Evolutionary conservation across 2,329 filamentous ascomycete genomes (phyloP), one percentile per base, ranked within the genome.

Genomic region (Bisporella sp.): DNA sequence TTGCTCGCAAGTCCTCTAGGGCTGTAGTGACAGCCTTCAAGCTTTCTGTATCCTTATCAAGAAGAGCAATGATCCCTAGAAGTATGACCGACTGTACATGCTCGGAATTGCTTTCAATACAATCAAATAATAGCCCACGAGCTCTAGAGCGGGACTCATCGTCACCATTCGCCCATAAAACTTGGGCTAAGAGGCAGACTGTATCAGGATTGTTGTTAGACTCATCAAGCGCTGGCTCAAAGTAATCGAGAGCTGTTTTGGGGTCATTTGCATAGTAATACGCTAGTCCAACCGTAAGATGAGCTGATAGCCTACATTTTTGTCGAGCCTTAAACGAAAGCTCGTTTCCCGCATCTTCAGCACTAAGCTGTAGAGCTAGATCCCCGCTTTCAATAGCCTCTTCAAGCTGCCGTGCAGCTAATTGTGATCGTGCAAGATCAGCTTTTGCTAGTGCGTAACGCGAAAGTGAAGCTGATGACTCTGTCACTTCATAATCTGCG

Each of bases 101-200:
- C 1, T 83, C 79, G 0, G 88, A 81, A 46, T 86, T 72, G 46
- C 74, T 77, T 59, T 91, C 88, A 9, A 96, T 84, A 35, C 87
- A 84, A 11, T 84, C 83, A 61, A 96, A 92, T 1, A 99, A 76
- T 56, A 88, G 80, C 47, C 87, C 82, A 4, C 89, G 79, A 12
- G 92, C 91, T 54, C 87, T 82, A 46, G 84, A 81, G 44, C 85
- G 81, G 49, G 91, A 87, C 1, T 83, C 76, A 5, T 85, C 80
- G 0, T 83, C 82, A 6, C 88, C 90, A 57, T 89, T 89, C 0
- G 91, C 91, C 92, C 93, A 99, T 0, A 97, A 76, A 0, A 97
- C 87, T 68, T 97, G 89, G 0, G 91, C 87, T 9, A 97, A 75
- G 9, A 96, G 75, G 62, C 91, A 96, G 0, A 90, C 84, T 1